A percentile compares a stretch with the other conserved stretches of the same genome.
These are phyloP conservation scores for Alternaria incomplexa DNA, from an alignment of 2,329 filamentous ascomycete species.

Conservation along the genomic window DNA sequence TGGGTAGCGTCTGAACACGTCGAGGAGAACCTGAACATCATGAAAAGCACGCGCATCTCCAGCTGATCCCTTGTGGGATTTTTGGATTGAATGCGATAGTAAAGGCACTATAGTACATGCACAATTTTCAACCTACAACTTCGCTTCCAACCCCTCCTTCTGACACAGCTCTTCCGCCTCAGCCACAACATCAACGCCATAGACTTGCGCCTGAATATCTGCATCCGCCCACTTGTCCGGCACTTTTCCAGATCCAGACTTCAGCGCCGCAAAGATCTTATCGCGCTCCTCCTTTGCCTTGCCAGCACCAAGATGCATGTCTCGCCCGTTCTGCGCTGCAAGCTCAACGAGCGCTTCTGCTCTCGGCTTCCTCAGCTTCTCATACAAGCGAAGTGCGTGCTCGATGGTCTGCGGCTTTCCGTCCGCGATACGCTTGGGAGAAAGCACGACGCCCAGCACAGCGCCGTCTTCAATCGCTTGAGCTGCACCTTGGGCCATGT, in stretches of 20 bases:
- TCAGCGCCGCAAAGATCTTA: slow-evolving; percentile 59
- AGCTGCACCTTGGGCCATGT: slow-evolving; percentile 68
- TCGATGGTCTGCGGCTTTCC: slow-evolving; percentile 54
- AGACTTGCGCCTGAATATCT: slow-evolving; percentile 58
- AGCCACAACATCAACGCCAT: slow-evolving; percentile 54
- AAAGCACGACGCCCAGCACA: slow-evolving; percentile 60
- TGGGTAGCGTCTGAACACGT: background rate
- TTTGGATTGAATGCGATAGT: background rate
- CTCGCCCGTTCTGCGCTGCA: slow-evolving; percentile 61
- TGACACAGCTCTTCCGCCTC: slow-evolving; percentile 55
- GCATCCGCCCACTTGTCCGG: slow-evolving; percentile 61
- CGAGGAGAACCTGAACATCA: background rate
- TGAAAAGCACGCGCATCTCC: background rate
- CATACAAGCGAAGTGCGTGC: slow-evolving; percentile 62
- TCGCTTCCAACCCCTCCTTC: slow-evolving; percentile 33
- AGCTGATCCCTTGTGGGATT: background rate
- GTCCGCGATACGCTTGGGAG: slow-evolving; percentile 55
- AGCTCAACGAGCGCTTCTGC: slow-evolving; percentile 64
- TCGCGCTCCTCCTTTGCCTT: slow-evolving; percentile 66
- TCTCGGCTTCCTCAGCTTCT: slow-evolving; percentile 61
- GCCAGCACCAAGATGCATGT: slow-evolving; percentile 64
- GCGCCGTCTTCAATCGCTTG: slow-evolving; percentile 70
- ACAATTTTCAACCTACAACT: slow-evolving; percentile 21
- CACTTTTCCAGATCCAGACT: slow-evolving; percentile 51
- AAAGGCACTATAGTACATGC: background rate